These are phyloP conservation scores for Leptomonas seymouri DNA, from an alignment of 208 protist species.

Conservation along the genomic window DNA sequence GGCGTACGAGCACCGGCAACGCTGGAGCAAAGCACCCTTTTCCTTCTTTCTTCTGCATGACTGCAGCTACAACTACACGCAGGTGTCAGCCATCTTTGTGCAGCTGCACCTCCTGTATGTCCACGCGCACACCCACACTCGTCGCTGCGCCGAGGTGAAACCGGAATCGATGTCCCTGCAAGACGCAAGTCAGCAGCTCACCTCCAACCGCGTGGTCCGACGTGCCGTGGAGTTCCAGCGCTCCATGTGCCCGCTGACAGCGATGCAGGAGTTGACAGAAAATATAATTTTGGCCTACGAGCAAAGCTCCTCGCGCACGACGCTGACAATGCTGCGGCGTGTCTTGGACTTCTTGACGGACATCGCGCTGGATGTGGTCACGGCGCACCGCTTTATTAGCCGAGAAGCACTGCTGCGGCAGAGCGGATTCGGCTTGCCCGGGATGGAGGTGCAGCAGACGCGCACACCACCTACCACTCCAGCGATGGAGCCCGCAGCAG, in stretches of 20 bases:
- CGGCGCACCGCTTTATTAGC: constrained; percentile 69
- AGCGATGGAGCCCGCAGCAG: neutral
- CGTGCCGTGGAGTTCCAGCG: constrained; percentile 30
- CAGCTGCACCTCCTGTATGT: constrained; percentile 62
- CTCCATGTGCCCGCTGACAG: constrained; percentile 60
- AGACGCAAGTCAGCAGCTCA: constrained; percentile 26
- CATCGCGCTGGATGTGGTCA: constrained; percentile 71
- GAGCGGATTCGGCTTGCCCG: constrained; percentile 45
- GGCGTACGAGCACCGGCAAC: constrained; percentile 75
- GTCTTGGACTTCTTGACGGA: constrained; percentile 80
- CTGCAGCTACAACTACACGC: constrained; percentile 78
- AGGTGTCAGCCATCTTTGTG: constrained; percentile 78
- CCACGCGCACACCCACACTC: constrained; percentile 54
- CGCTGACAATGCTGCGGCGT: constrained; percentile 66
- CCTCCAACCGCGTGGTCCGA: constrained; percentile 15
- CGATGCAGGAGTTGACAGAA: constrained; percentile 78
- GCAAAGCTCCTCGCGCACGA: constrained; percentile 58
- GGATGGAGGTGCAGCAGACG: constrained; percentile 3
- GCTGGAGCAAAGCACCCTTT: constrained; percentile 69
- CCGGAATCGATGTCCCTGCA: constrained; percentile 32
- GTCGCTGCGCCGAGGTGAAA: constrained; percentile 43
- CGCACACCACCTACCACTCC: neutral
- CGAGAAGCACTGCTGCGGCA: constrained; percentile 63
- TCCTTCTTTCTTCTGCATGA: constrained; percentile 89
- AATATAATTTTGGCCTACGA: constrained; percentile 82